phyloP scores from a whole-genome alignment of 2,329 filamentous ascomycete genomes.

The Hypoxylon sp. region DNA sequence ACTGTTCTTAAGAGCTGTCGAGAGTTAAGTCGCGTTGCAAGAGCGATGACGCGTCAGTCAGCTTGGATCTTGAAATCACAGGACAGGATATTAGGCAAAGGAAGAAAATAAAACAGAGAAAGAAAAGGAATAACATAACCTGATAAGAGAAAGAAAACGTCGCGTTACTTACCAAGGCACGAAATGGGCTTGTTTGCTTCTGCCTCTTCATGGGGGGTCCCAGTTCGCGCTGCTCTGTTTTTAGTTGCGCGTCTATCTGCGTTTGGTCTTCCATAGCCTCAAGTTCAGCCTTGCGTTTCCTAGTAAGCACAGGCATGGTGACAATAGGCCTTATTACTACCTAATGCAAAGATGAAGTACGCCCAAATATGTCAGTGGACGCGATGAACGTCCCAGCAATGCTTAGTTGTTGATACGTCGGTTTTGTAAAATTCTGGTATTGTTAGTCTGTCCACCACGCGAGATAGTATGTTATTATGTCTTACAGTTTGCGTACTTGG shows the following conservation, averaged over 20 bases:
- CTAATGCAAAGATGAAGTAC: neutral
- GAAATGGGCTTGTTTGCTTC: slow-evolving; percentile 24
- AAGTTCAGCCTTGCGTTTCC: slow-evolving; percentile 37
- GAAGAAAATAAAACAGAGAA: neutral
- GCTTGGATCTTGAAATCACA: neutral
- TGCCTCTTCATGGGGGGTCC: slow-evolving; percentile 16
- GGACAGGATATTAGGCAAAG: neutral
- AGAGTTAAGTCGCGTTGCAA: neutral
- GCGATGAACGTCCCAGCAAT: too few species aligned
- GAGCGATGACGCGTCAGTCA: neutral
- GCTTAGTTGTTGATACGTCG: neutral
- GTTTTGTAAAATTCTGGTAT: neutral
- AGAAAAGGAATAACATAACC: neutral
- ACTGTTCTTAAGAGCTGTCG: neutral
- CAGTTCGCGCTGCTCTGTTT: neutral
- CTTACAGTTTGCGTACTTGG: neutral
- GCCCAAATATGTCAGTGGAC: neutral
- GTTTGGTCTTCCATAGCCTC: slow-evolving; percentile 5
- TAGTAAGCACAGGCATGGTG: slow-evolving; percentile 35
- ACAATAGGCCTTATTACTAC: neutral
- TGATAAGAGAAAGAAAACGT: neutral
- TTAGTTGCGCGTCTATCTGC: neutral
- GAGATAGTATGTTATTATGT: neutral
- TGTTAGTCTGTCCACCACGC: neutral
- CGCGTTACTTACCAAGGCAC: slow-evolving; percentile 11